A percentile compares a stretch with the other conserved stretches of the same genome.
phyloP scores from a whole-genome alignment of 2,329 filamentous ascomycete species.

The Epichloe baconii region DNA sequence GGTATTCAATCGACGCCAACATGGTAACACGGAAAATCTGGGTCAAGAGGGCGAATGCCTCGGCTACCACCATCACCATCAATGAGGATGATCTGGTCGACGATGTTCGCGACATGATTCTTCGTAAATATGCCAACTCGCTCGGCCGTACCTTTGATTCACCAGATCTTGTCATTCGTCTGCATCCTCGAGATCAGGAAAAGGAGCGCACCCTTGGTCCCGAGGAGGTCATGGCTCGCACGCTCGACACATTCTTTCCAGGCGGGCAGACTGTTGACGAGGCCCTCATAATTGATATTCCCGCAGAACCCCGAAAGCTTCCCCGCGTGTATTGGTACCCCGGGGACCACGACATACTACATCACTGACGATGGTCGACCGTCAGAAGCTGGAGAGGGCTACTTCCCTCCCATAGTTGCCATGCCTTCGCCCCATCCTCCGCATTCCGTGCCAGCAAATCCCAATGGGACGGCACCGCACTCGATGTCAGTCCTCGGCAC shows the following conservation, averaged over 20 bases:
- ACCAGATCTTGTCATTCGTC: slow-evolving; percentile 73
- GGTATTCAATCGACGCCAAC: slow-evolving; percentile 26
- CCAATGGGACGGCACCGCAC: slow-evolving; percentile 28
- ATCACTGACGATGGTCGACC: slow-evolving; percentile 51
- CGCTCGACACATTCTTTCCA: slow-evolving; percentile 72
- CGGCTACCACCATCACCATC: slow-evolving; percentile 75
- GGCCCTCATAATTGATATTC: slow-evolving; percentile 81
- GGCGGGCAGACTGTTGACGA: slow-evolving; percentile 81
- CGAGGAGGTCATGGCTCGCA: slow-evolving; percentile 69
- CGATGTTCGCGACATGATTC: slow-evolving; percentile 82
- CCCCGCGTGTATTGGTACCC: slow-evolving; percentile 46
- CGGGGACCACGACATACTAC: slow-evolving; percentile 35
- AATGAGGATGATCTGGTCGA: slow-evolving; percentile 85
- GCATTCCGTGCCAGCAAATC: slow-evolving; percentile 24
- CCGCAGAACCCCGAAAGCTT: slow-evolving; percentile 66
- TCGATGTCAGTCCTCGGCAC: slow-evolving; percentile 73
- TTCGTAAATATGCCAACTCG: slow-evolving; percentile 89
- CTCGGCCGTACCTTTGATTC: slow-evolving; percentile 80
- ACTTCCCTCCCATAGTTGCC: slow-evolving; percentile 60
- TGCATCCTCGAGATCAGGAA: slow-evolving; percentile 55
- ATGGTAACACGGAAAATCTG: slow-evolving; percentile 75
- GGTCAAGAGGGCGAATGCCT: slow-evolving; percentile 79
- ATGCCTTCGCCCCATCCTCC: slow-evolving; percentile 28
- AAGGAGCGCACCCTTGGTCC: slow-evolving; percentile 63
- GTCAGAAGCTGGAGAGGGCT: slow-evolving; percentile 59